Evolutionary conservation across 2,329 filamentous ascomycete genomes (phyloP).

Genomic region (Hypoxylon sp.): DNA sequence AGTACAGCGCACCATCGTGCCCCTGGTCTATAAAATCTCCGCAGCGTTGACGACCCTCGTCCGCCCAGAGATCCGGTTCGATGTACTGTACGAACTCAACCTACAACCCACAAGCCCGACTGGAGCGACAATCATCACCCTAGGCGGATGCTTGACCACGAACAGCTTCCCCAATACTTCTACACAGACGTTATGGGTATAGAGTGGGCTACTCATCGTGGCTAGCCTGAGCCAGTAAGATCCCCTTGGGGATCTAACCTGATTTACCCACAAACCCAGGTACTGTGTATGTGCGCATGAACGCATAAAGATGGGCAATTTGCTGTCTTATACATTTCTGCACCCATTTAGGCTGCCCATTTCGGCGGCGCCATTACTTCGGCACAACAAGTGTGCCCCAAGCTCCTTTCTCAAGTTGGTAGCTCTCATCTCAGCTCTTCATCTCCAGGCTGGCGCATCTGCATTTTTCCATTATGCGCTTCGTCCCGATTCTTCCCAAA

Average conservation of each 20-base stretch:
- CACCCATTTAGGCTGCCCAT: slow-evolving; percentile 32
- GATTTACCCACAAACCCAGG: slow-evolving; percentile 37
- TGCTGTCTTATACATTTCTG: slow-evolving; percentile 43
- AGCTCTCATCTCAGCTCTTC: slow-evolving; percentile 30
- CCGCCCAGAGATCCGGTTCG: slow-evolving; percentile 42
- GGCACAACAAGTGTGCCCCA: slow-evolving; percentile 33
- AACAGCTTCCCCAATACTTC: slow-evolving; percentile 18
- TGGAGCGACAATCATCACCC: slow-evolving; percentile 22
- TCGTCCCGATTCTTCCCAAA: slow-evolving; percentile 11
- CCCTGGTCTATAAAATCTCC: slow-evolving; percentile 42
- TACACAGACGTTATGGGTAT: slow-evolving; percentile 15
- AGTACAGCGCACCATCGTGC: slow-evolving; percentile 27
- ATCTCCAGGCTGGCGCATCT: slow-evolving; percentile 16
- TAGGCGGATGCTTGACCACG: slow-evolving; percentile 7
- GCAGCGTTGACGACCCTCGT: slow-evolving; percentile 31
- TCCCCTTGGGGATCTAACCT: slow-evolving; percentile 38
- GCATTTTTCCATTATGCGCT: slow-evolving; percentile 10
- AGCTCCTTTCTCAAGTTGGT: slow-evolving; percentile 31
- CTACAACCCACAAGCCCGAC: background rate
- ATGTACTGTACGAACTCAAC: slow-evolving; percentile 33
- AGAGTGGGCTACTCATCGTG: slow-evolving; percentile 16
- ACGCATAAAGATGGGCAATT: slow-evolving; percentile 50
- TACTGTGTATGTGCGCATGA: slow-evolving; percentile 43
- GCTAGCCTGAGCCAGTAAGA: slow-evolving; percentile 30
- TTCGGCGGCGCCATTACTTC: slow-evolving; percentile 43